Evolutionary conservation across 2,329 filamentous ascomycete species (phyloP).

Genomic region (Phaeosphaeriaceae sp.): DNA sequence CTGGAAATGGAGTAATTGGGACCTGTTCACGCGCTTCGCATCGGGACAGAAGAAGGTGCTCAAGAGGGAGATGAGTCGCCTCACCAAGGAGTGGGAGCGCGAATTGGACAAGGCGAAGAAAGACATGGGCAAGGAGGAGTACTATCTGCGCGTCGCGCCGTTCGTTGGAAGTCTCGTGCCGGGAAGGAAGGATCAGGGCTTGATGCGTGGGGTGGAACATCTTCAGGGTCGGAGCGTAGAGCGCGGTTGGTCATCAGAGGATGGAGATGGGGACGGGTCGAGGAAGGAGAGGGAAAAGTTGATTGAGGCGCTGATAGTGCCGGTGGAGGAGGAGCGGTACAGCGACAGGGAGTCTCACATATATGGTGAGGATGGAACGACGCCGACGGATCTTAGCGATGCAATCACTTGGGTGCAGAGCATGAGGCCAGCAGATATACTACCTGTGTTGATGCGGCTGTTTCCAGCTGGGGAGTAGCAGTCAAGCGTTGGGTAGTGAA

Average conservation of each 20-base stretch:
- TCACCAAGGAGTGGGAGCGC: constrained; percentile 16
- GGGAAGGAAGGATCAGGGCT: constrained; percentile 13
- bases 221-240: not conserved
- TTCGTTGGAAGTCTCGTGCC: constrained; percentile 27
- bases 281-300: constrained; percentile 9
- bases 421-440: constrained; percentile 12
- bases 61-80: constrained; percentile 17
- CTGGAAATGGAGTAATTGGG: constrained; percentile 19
- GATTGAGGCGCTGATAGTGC: constrained; percentile 15
- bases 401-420: constrained; percentile 16
- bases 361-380: constrained; percentile 4
- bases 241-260: not conserved
- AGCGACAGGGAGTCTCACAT: not conserved
- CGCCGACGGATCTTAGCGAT: constrained; percentile 14
- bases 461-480: constrained; percentile 6
- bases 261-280: not conserved
- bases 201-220: not conserved
- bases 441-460: constrained; percentile 17
- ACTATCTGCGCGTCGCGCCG: constrained; percentile 14
- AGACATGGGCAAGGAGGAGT: constrained; percentile 9
- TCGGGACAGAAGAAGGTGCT: constrained; percentile 23
- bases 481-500: not conserved
- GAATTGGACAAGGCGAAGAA: constrained; percentile 11
- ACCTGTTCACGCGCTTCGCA: constrained; percentile 15
- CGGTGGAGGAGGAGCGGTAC: not conserved